These are phyloP conservation scores for Gaeumannomyces sp. DNA, from an alignment of 2,329 filamentous ascomycete species.

Conservation along the genomic window DNA sequence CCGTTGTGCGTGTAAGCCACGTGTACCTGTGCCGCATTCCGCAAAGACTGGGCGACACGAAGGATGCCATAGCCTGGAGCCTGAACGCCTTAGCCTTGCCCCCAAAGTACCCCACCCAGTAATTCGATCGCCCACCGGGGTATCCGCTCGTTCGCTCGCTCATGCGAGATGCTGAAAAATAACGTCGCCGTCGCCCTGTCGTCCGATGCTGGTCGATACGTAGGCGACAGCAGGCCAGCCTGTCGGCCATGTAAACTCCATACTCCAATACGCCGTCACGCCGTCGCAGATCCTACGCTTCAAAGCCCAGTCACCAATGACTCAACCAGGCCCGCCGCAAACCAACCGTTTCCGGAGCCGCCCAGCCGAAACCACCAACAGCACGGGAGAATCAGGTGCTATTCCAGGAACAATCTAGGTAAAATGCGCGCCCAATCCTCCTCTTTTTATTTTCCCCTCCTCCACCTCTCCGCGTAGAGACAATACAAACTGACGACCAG, in stretches of 20 bases:
- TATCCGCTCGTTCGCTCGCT: not conserved
- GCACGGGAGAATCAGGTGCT: constrained; percentile 32
- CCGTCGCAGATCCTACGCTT: constrained; percentile 13
- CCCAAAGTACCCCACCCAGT: not conserved
- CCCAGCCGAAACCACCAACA: constrained; percentile 23
- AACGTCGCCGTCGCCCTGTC: not conserved
- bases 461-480: not conserved
- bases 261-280: constrained; percentile 9
- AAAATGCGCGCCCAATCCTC: constrained; percentile 12
- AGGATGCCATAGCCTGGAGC: not conserved
- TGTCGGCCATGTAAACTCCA: not conserved
- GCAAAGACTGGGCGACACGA: not conserved
- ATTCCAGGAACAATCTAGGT: constrained; percentile 37
- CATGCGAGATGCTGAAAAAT: not conserved
- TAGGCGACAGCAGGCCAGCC: not conserved
- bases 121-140: not conserved
- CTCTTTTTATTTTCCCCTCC: not conserved
- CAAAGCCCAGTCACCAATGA: constrained; percentile 5
- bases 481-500: not conserved
- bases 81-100: not conserved
- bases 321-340: not conserved
- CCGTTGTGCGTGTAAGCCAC: not conserved
- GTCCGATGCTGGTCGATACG: not conserved
- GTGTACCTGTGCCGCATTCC: not conserved
- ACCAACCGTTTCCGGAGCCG: constrained; percentile 10